A percentile compares a stretch with the other conserved stretches of the same genome.
These are phyloP conservation scores for Globisporangium mamillatum DNA, from an alignment of 352 stramenopile species.

Conservation along the genomic window DNA sequence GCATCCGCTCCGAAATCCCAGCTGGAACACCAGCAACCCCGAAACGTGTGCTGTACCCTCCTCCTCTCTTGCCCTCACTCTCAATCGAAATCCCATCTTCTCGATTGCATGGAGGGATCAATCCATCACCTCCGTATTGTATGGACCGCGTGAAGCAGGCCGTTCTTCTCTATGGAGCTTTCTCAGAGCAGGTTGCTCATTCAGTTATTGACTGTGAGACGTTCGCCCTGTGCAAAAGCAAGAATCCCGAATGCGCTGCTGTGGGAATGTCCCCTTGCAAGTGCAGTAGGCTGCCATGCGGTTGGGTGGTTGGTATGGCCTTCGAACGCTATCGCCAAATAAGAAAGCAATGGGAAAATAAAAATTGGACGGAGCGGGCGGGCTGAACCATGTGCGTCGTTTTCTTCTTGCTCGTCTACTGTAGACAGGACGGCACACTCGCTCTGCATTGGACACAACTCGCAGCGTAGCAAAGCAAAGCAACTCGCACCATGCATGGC, in stretches of 20 bases:
- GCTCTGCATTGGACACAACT: not conserved
- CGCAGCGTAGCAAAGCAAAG: too few relatives aligned
- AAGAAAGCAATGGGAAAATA: not conserved
- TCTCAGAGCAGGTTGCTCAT: not conserved
- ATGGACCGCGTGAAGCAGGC: not conserved
- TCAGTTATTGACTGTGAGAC: not conserved
- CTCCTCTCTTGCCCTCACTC: not conserved
- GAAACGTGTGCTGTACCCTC: not conserved
- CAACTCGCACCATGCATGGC: not conserved
- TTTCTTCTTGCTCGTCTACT: not conserved
- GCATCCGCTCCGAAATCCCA: not conserved
- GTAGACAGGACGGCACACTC: not conserved
- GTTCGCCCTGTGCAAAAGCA: not conserved
- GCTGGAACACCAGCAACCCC: not conserved
- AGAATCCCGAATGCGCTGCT: too few relatives aligned
- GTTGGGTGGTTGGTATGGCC: not conserved
- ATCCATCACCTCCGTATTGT: not conserved
- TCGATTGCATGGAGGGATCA: not conserved
- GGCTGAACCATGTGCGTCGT: not conserved
- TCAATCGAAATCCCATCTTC: not conserved
- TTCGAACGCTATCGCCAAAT: not conserved
- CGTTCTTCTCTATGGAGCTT: not conserved
- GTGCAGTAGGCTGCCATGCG: not conserved
- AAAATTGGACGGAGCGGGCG: not conserved
- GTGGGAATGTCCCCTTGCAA: not conserved